Evolutionary conservation across 768 basidiomycete genomes (phyloP).

Genomic region (Crepidotus variabilis): DNA sequence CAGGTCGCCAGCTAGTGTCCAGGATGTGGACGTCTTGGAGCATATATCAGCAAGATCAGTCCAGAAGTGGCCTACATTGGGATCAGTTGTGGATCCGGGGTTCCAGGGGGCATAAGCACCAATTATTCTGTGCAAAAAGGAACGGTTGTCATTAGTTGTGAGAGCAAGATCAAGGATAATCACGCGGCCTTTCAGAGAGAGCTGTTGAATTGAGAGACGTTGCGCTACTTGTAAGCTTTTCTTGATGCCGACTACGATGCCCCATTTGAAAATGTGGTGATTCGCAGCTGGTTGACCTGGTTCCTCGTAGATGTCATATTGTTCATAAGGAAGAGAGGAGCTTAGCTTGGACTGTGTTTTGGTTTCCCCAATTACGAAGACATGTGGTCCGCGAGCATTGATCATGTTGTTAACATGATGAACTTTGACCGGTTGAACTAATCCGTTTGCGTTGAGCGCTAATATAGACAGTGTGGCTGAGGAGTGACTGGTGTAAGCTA

Average conservation of each 20-base stretch:
- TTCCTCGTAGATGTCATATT: conserved; percentile 11
- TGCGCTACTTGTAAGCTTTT: not conserved
- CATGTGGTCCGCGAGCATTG: conserved; percentile 3
- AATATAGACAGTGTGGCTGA: conserved; percentile 6
- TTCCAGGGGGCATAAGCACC: conserved; percentile 14
- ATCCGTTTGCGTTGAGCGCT: conserved; percentile 8
- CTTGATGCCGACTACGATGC: conserved; percentile 7
- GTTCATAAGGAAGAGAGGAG: not conserved
- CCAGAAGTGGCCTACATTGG: conserved; percentile 10
- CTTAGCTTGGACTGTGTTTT: conserved; percentile 9
- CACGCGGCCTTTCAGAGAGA: conserved; percentile 4
- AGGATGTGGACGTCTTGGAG: not conserved
- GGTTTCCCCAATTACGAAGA: conserved; percentile 14
- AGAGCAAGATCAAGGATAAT: conserved; percentile 9
- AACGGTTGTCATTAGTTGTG: not conserved
- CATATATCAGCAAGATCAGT: conserved; percentile 3
- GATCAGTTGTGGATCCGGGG: conserved; percentile 1
- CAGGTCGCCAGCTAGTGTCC: conserved; percentile 12
- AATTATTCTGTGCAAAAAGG: conserved; percentile 10
- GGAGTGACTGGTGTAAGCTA: not conserved
- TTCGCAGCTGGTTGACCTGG: conserved; percentile 5
- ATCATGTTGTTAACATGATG: conserved; percentile 5
- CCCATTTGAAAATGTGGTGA: conserved; percentile 11
- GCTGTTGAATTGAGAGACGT: not conserved
- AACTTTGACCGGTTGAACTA: conserved; percentile 6